A percentile compares a stretch with the other conserved stretches of the same genome.
phyloP scores from a whole-genome alignment of 192 early-diverging fungal species.

The Gaertneriomyces sp. region DNA sequence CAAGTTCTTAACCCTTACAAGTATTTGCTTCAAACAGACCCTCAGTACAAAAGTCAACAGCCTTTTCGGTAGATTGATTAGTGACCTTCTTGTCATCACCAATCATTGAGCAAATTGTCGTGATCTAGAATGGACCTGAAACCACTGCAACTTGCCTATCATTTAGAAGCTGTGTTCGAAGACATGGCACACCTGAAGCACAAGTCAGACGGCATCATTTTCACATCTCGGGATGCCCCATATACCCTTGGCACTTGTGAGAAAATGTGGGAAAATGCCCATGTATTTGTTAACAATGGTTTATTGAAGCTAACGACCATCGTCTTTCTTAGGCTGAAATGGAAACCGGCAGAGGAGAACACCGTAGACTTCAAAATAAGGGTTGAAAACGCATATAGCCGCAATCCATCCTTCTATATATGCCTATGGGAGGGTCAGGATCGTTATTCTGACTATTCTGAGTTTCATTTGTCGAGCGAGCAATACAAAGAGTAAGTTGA shows the following conservation, averaged over 20 bases:
- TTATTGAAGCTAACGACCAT: background rate
- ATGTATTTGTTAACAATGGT: background rate
- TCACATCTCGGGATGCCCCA: slow-evolving; percentile 53
- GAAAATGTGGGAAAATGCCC: slow-evolving; percentile 41
- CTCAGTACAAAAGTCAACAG: slow-evolving; percentile 33
- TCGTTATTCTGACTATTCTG: slow-evolving; percentile 36
- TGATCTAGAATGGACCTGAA: slow-evolving; percentile 48
- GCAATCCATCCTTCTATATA: slow-evolving; percentile 8
- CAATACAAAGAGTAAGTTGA: slow-evolving; percentile 11
- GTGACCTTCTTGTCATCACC: too few species aligned
- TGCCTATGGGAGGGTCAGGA: slow-evolving; percentile 28
- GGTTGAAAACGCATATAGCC: background rate
- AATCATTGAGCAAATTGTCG: background rate
- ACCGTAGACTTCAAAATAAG: slow-evolving; percentile 56
- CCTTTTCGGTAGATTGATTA: slow-evolving; percentile 52
- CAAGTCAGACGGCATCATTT: slow-evolving; percentile 69
- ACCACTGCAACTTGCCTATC: slow-evolving; percentile 45
- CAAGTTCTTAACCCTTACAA: slow-evolving; percentile 66
- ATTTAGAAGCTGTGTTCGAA: slow-evolving; percentile 51
- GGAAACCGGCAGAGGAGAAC: slow-evolving; percentile 60
- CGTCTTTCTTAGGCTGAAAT: slow-evolving; percentile 46
- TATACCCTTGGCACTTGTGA: slow-evolving; percentile 52
- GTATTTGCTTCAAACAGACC: slow-evolving; percentile 39
- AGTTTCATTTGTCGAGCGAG: slow-evolving; percentile 34
- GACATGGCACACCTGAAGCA: slow-evolving; percentile 62